Evolutionary conservation across 2,329 filamentous ascomycete genomes (phyloP).

Genomic region (Arthrinium phaeospermum): DNA sequence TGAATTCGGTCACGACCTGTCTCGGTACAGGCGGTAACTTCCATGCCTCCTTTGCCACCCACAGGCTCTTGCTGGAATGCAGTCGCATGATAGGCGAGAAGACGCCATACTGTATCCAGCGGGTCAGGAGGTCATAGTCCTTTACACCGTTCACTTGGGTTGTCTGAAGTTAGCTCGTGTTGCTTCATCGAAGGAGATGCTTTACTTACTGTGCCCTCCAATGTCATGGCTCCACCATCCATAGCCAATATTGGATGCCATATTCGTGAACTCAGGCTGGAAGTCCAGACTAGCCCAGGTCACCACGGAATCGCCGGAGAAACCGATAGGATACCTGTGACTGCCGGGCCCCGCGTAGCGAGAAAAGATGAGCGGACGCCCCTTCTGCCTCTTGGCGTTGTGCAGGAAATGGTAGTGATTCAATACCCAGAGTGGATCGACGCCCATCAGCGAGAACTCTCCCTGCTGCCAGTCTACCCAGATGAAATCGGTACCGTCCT

Average conservation of each 20-base stretch:
- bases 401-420: conserved; percentile 70
- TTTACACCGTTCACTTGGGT: conserved; percentile 50
- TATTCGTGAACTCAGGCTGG: conserved; percentile 71
- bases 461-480: conserved; percentile 75
- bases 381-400: conserved; percentile 47
- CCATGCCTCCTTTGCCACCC: conserved; percentile 69
- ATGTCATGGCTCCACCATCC: conserved; percentile 75
- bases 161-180: neutral
- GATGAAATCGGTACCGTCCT: conserved; percentile 66
- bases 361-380: conserved; percentile 59
- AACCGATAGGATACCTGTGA: conserved; percentile 69
- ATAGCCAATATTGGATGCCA: conserved; percentile 69
- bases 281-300: conserved; percentile 67
- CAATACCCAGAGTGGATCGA: conserved; percentile 69
- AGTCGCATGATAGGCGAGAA: conserved; percentile 67
- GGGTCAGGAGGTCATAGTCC: conserved; percentile 62
- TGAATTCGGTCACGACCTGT: conserved; percentile 52
- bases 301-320: conserved; percentile 66
- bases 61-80: conserved; percentile 63
- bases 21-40: conserved; percentile 53
- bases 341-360: conserved; percentile 67
- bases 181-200: neutral
- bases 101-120: conserved; percentile 67
- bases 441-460: conserved; percentile 54
- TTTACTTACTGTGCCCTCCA: conserved; percentile 57